These are phyloP conservation scores for Tuber calosporum DNA, from an alignment of 495 filamentous ascomycete species.

Conservation along the genomic window DNA sequence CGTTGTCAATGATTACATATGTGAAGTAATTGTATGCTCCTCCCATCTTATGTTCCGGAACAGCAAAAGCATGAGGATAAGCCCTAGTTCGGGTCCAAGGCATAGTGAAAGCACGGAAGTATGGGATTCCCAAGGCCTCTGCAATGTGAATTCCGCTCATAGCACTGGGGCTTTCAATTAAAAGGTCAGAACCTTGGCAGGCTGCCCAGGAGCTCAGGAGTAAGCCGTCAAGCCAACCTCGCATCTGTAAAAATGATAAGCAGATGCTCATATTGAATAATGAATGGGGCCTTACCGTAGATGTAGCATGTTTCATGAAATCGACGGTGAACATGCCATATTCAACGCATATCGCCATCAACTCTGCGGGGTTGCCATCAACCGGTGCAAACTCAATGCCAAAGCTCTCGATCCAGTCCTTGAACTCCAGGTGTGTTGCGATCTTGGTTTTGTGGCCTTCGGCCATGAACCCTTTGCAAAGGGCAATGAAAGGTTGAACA, in stretches of 20 bases:
- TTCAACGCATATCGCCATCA: conserved; percentile 93
- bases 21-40: conserved; percentile 91
- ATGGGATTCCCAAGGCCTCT: conserved; percentile 88
- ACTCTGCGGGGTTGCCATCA: conserved; percentile 83
- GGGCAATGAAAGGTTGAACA: conserved; percentile 93
- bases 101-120: conserved; percentile 98
- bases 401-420: conserved; percentile 76
- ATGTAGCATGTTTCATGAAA: conserved; percentile 78
- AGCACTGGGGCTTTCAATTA: conserved; percentile 92
- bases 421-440: conserved; percentile 86
- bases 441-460: conserved; percentile 85
- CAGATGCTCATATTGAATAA: background rate
- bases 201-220: conserved; percentile 75
- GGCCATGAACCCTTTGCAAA: conserved; percentile 81
- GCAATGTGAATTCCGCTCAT: conserved; percentile 99
- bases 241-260: conserved; percentile 49
- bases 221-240: conserved; percentile 87
- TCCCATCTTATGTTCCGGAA: conserved; percentile 86
- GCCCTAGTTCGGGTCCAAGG: conserved; percentile 94
- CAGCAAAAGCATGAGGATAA: conserved; percentile 96
- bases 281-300: conserved; percentile 47
- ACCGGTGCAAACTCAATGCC: conserved; percentile 88
- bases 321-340: conserved; percentile 95
- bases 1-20: conserved; percentile 93
- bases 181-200: conserved; percentile 78